A percentile compares a stretch with the other conserved stretches of the same genome.
These are phyloP conservation scores for Phytophthora lateralis DNA, from an alignment of 352 stramenopile genomes.

Conservation along the genomic window DNA sequence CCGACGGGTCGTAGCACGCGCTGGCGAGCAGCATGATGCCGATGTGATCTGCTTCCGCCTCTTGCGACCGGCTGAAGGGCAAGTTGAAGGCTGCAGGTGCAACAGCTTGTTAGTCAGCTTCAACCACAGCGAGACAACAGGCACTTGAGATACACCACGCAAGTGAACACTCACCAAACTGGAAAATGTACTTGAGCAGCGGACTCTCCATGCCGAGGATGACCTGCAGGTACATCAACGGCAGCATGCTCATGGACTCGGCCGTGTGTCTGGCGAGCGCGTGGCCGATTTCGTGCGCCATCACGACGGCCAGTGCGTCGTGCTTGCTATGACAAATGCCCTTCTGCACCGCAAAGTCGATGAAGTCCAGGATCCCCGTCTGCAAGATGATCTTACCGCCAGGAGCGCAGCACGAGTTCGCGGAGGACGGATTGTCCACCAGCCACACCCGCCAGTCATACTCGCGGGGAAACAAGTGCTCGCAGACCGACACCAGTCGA, in stretches of 20 bases:
- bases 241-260: constrained; percentile 68
- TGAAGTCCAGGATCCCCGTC: constrained; percentile 69
- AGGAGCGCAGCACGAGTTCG: constrained; percentile 67
- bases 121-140: constrained; percentile 6
- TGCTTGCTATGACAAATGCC: constrained; percentile 62
- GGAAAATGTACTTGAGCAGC: constrained; percentile 67
- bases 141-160: constrained; percentile 4
- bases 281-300: constrained; percentile 72
- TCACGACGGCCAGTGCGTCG: constrained; percentile 67
- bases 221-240: constrained; percentile 48
- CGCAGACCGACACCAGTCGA: constrained; percentile 57
- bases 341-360: constrained; percentile 64
- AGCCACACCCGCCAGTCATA: constrained; percentile 72
- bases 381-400: constrained; percentile 76
- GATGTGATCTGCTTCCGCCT: constrained; percentile 75
- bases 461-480: constrained; percentile 69
- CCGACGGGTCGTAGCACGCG: constrained; percentile 69
- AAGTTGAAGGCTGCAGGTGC: constrained; percentile 54
- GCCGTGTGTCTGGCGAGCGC: constrained; percentile 66
- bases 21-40: constrained; percentile 80
- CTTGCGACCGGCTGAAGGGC: constrained; percentile 66
- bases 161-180: constrained; percentile 46
- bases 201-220: constrained; percentile 62
- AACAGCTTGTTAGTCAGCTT: constrained; percentile 12
- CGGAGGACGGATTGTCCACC: constrained; percentile 50